Evolutionary conservation across 345 rosid species (phyloP).

Genomic region (Hibiscus trionum): DNA sequence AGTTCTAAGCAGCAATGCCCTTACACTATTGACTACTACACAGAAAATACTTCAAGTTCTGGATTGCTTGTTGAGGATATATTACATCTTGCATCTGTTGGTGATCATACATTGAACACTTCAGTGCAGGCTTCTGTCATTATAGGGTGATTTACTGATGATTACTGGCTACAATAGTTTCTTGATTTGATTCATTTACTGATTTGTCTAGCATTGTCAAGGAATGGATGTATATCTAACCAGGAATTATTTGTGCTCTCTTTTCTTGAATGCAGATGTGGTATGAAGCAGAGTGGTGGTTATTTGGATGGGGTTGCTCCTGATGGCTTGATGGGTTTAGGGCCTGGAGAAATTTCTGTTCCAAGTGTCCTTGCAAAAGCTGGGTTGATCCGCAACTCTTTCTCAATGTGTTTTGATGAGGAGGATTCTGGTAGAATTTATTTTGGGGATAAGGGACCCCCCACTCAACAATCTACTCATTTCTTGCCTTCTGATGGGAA

Average conservation of each 20-base stretch:
- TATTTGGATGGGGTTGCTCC: slow-evolving; percentile 77
- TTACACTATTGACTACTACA: slow-evolving; percentile 40
- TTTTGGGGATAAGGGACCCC: slow-evolving; percentile 78
- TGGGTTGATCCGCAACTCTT: slow-evolving; percentile 66
- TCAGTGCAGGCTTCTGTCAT: slow-evolving; percentile 62
- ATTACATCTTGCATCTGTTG: slow-evolving; percentile 50
- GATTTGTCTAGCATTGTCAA: background rate
- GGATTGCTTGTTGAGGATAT: slow-evolving; percentile 70
- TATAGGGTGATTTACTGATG: slow-evolving; percentile 47
- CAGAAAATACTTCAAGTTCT: slow-evolving; percentile 65
- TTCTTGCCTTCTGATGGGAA: slow-evolving; percentile 49
- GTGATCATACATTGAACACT: slow-evolving; percentile 24
- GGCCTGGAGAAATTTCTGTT: slow-evolving; percentile 68
- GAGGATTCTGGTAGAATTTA: slow-evolving; percentile 75
- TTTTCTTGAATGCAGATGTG: slow-evolving; percentile 51
- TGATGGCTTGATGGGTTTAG: slow-evolving; percentile 91
- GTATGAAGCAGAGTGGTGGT: slow-evolving; percentile 79
- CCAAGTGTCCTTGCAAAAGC: slow-evolving; percentile 74
- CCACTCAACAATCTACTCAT: slow-evolving; percentile 59
- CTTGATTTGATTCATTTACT: background rate
- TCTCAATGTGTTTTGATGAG: slow-evolving; percentile 76
- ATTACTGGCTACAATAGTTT: slow-evolving; percentile 5
- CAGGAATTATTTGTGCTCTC: slow-evolving; percentile 1
- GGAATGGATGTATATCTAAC: background rate
- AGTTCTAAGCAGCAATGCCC: slow-evolving; percentile 62